These are phyloP conservation scores for Rhizodiscina lignyota DNA, from an alignment of 495 filamentous ascomycete genomes.

Conservation along the genomic window DNA sequence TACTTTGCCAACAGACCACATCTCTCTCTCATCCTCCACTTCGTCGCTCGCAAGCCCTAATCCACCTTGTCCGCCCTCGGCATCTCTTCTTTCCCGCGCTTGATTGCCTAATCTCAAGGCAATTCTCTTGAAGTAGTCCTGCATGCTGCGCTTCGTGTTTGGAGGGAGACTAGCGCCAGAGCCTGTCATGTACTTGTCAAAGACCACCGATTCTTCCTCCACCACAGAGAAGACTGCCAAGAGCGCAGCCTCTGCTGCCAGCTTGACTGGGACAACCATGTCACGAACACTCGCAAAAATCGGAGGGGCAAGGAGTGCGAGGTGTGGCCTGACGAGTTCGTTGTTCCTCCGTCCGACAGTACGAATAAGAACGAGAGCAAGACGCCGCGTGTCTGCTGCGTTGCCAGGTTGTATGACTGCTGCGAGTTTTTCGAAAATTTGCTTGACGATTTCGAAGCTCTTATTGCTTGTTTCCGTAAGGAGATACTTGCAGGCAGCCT, in stretches of 20 bases:
- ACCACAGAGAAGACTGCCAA: constrained; percentile 86
- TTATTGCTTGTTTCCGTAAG: constrained; percentile 42
- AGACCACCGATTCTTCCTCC: constrained; percentile 68
- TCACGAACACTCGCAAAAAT: constrained; percentile 87
- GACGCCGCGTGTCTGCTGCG: constrained; percentile 64
- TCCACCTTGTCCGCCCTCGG: constrained; percentile 76
- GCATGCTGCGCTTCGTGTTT: constrained; percentile 73
- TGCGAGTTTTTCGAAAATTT: constrained; percentile 61
- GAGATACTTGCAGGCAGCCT: constrained; percentile 92
- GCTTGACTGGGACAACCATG: constrained; percentile 86
- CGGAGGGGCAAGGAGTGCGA: constrained; percentile 58
- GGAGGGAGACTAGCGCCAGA: constrained; percentile 43
- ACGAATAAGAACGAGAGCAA: constrained; percentile 77
- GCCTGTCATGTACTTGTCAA: constrained; percentile 74
- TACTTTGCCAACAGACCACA: constrained; percentile 88
- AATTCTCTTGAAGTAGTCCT: constrained; percentile 93
- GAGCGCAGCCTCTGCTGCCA: constrained; percentile 89
- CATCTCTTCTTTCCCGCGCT: constrained; percentile 72
- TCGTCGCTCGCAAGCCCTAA: constrained; percentile 78
- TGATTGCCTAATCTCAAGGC: constrained; percentile 66
- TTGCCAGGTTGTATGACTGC: constrained; percentile 57
- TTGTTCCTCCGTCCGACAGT: constrained; percentile 62
- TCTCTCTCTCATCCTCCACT: constrained; percentile 80
- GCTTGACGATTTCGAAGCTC: constrained; percentile 52
- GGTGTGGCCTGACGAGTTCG: constrained; percentile 62